Evolutionary conservation across 78 protist species (phyloP).

Genomic region (Chrysochromulina tobinii): DNA sequence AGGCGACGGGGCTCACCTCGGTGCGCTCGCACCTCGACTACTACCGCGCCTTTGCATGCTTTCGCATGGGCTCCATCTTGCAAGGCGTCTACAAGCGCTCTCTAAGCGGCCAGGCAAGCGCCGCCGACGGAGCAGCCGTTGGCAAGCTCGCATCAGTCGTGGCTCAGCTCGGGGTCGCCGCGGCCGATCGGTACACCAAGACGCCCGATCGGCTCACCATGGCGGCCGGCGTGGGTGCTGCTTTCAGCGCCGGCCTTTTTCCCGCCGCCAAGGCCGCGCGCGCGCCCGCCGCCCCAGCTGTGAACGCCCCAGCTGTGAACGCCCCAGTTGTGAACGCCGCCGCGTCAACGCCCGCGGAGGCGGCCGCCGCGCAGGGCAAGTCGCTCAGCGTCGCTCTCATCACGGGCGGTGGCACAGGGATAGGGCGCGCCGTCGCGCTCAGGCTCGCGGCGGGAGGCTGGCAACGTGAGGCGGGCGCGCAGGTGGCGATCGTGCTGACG

Average conservation of each 20-base stretch:
- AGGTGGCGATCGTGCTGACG: background rate
- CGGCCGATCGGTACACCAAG: background rate
- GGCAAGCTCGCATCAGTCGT: background rate
- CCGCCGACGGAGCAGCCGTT: background rate
- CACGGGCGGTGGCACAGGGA: background rate
- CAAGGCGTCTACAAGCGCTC: conserved; percentile 71
- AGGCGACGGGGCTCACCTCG: background rate
- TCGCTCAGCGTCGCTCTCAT: background rate
- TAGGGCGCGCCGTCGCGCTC: background rate
- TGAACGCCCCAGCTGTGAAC: too few relatives aligned
- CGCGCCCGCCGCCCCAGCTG: too few relatives aligned
- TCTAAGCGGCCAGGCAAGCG: conserved; percentile 49
- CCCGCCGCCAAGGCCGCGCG: too few relatives aligned
- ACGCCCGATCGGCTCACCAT: background rate
- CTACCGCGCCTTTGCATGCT: conserved; percentile 54
- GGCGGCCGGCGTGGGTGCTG: background rate
- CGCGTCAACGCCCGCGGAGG: too few relatives aligned
- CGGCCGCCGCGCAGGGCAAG: too few relatives aligned
- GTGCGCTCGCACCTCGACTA: conserved; percentile 1
- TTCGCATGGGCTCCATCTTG: conserved; percentile 60
- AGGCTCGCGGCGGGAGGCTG: background rate
- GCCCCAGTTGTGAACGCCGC: too few relatives aligned
- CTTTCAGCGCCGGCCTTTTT: background rate
- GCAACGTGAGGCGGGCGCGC: too few relatives aligned
- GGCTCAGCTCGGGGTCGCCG: background rate